Base-by-base conservation (phyloP, 1,284 basidiomycete species). In the Moesziomyces antarcticus region DNA sequence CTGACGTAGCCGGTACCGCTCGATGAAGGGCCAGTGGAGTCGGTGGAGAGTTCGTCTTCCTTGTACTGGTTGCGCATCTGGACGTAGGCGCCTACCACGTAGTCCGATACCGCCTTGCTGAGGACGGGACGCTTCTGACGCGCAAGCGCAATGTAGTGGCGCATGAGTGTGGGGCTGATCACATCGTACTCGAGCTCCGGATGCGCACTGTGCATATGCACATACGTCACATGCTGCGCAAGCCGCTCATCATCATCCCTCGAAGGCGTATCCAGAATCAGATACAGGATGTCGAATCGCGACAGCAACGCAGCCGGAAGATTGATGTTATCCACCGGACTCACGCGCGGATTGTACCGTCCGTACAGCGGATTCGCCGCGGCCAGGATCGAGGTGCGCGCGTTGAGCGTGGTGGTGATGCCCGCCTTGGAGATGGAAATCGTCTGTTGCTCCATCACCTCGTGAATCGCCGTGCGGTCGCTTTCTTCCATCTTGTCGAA, bases 401-500 rank as follows among this genome's bases (percentile, higher is more conserved):
- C 97, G 81, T 99, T 99, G 41, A 99, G 88, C 0, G 97, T 99
- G 0, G 97, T 99, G 0, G 94, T 97, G 84, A 99, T 99, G 21
- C 97, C 97, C 3, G 97, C 97, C 86, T 99, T 99, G 46, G 94
- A 95, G 77, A 99, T 99, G 3, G 94, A 97, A 72, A 99, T 99
- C 2, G 97, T 99, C 85, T 99, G 96, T 84, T 99, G 96, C 85
- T 99, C 96, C 97, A 99, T 99, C 59, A 99, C 97, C 88, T 99
- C 97, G 87, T 99, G 97, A 72, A 99, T 99, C 14, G 97, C 94
- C 0, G 97, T 99, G 68, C 97, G 89, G 85, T 99, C 97, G 2
- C 92, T 86, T 85, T 99, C 97, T 76, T 99, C 97, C 97, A 99
- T 99, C 86, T 99, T 99, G 87, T 99, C 97, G 84, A 99, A 99